Evolutionary conservation across 805 yeast species (phyloP).

Genomic region (Martiniozyma abietophila): DNA sequence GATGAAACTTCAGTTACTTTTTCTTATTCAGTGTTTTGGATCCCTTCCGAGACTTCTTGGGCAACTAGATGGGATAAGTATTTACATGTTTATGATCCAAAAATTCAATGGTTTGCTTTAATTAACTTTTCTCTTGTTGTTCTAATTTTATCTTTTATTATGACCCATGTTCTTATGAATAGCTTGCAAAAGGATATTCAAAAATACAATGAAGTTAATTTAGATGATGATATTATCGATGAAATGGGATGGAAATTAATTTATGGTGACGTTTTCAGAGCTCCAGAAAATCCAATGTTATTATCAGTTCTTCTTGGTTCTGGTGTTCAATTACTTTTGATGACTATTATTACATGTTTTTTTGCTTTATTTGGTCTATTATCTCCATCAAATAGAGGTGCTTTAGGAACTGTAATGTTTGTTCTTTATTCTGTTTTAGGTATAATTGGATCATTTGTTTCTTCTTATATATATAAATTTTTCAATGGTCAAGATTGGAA

Average conservation of each 20-base stretch:
- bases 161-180: constrained; percentile 67
- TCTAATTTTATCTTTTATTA: constrained; percentile 61
- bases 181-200: constrained; percentile 80
- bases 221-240: constrained; percentile 80
- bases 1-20: constrained; percentile 56
- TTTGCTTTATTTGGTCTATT: constrained; percentile 85
- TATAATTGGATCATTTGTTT: constrained; percentile 75
- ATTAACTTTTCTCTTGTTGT: constrained; percentile 81
- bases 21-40: constrained; percentile 77
- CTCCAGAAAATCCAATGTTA: constrained; percentile 62
- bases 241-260: constrained; percentile 97
- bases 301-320: constrained; percentile 80
- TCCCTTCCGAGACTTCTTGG: constrained; percentile 70
- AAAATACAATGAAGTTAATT: constrained; percentile 79
- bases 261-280: constrained; percentile 90
- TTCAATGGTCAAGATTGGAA: constrained; percentile 93
- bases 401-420: constrained; percentile 84
- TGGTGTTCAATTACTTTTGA: constrained; percentile 75
- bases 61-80: constrained; percentile 99
- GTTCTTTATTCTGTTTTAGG: constrained; percentile 76
- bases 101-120: constrained; percentile 92
- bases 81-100: constrained; percentile 82
- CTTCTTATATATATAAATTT: constrained; percentile 76
- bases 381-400: constrained; percentile 92
- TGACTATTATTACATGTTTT: constrained; percentile 61